Conservation (phyloP, 495 filamentous ascomycete species). For the Elaphomyces granulatus region DNA sequence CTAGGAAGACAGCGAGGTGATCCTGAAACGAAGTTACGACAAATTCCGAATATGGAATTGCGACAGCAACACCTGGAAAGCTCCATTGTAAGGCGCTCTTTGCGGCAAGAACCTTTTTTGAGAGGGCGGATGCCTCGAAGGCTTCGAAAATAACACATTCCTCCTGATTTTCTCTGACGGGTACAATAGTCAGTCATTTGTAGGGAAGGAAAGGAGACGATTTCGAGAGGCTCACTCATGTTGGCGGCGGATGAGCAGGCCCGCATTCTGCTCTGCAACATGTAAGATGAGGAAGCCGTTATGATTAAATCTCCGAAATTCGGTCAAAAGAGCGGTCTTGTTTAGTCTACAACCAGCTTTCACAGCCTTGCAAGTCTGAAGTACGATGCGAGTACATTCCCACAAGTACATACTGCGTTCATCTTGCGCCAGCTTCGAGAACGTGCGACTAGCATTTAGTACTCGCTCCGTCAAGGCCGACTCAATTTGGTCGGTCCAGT, state of each 20-base stretch:
- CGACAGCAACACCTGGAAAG: slow-evolving; percentile 29
- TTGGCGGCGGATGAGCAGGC: slow-evolving; percentile 33
- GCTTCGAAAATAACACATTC: slow-evolving; percentile 33
- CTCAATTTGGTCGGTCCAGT: slow-evolving; percentile 23
- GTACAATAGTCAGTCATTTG: not conserved
- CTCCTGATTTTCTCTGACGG: not conserved
- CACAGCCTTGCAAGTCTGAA: slow-evolving; percentile 19
- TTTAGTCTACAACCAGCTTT: slow-evolving; percentile 23
- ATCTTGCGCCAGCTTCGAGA: slow-evolving; percentile 9
- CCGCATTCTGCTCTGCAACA: slow-evolving; percentile 42
- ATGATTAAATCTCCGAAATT: slow-evolving; percentile 18
- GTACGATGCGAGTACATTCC: slow-evolving; percentile 17
- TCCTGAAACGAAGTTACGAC: slow-evolving; percentile 30
- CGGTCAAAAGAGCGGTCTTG: slow-evolving; percentile 8
- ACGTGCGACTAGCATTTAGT: slow-evolving; percentile 2
- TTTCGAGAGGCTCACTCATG: not conserved
- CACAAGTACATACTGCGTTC: slow-evolving; percentile 14
- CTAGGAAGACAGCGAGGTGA: slow-evolving; percentile 38
- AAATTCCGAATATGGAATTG: slow-evolving; percentile 23
- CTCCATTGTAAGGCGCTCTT: slow-evolving; percentile 32
- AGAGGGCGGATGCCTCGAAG: slow-evolving; percentile 40
- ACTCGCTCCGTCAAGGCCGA: slow-evolving; percentile 20
- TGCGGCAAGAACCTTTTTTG: slow-evolving; percentile 30
- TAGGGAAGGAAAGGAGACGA: not conserved
- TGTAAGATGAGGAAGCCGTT: slow-evolving; percentile 29